phyloP scores from a whole-genome alignment of 768 basidiomycete species.

The Pholiota molesta region DNA sequence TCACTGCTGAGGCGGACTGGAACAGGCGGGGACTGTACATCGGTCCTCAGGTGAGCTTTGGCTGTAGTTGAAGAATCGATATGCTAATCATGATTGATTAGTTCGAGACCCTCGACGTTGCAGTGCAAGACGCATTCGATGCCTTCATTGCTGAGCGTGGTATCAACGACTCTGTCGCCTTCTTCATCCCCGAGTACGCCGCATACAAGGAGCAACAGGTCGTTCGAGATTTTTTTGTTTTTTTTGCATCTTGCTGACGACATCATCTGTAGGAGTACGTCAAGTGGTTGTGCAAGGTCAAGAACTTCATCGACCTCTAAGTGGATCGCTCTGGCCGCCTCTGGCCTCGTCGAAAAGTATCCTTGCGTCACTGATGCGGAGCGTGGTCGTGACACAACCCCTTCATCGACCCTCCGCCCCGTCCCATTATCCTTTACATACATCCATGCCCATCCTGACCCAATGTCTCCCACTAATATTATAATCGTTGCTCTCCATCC shows the following conservation, averaged over 20 bases:
- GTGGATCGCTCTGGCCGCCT: neutral
- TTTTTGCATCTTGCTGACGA: conserved; percentile 1
- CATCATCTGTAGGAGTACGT: conserved; percentile 76
- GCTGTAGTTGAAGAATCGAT: conserved; percentile 1
- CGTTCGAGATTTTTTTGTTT: conserved; percentile 27
- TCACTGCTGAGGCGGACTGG: conserved; percentile 93
- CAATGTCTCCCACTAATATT: too few relatives aligned
- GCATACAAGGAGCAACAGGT: conserved; percentile 95
- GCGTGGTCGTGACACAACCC: too few relatives aligned
- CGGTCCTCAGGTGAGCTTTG: conserved; percentile 72
- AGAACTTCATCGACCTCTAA: conserved; percentile 76
- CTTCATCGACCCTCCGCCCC: too few relatives aligned
- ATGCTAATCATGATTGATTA: conserved; percentile 28
- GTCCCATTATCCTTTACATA: neutral
- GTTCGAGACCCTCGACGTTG: conserved; percentile 89
- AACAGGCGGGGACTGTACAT: conserved; percentile 89
- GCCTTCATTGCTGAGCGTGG: conserved; percentile 89
- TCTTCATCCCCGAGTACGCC: conserved; percentile 88
- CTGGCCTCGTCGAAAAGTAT: conserved; percentile 10
- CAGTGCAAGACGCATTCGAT: conserved; percentile 91
- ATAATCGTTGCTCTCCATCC: neutral
- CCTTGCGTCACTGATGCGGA: neutral
- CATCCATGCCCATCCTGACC: too few relatives aligned
- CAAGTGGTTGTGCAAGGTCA: conserved; percentile 82
- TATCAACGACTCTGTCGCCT: conserved; percentile 77